Base-by-base conservation (phyloP, 2,329 filamentous ascomycete species). In the Fusarium agapanthi region DNA sequence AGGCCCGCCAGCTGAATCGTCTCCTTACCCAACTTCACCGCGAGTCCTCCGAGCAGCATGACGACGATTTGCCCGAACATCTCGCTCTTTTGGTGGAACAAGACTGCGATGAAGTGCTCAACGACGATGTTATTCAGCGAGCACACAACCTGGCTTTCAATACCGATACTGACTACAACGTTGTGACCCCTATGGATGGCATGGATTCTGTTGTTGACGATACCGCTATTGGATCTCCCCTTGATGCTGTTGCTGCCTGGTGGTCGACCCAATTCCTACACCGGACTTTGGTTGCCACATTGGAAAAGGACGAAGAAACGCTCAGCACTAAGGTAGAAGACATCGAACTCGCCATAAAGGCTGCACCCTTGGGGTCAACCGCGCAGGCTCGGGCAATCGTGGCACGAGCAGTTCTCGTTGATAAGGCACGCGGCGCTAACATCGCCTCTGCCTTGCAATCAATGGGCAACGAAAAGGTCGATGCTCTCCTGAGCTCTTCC, bases 91-190 rank as follows among this genome's bases (percentile, higher is more conserved):
- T 98, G 5, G 87, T 98, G 8, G 89, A 95, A 71, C 89, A 92
- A 69, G 92, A 95, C 34, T 95, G 92, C 73, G 93, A 97, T 58
- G 90, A 94, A 28, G 93, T 98, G 14, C 87, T 98, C 73, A 91
- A 91, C 71, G 88, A 93, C 59, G 87, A 88, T 48, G 92, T 97
- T 69, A 88, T 95, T 43, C 94, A 97, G 81, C 90, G 95, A 61
- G 94, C 94, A 4, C 93, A 95, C 80, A 97, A 97, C 79, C 86
- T 98, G 22, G 94, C 95, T 6, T 97, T 95, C 89, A 96, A 97
- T 81, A 88, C 89, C 64, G 90, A 91, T 9, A 95, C 92, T 1
- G 90, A 90, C 5, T 86, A 93, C 76, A 90, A 91, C 35, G 88
- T 90, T 1, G 83, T 86, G 47, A 85, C 87, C 7, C 85, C 87